Percentiles rank a stretch among this genome's conserved stretches.
phyloP scores from a whole-genome alignment of 768 basidiomycete genomes.

The Psilocybe cubensis region DNA sequence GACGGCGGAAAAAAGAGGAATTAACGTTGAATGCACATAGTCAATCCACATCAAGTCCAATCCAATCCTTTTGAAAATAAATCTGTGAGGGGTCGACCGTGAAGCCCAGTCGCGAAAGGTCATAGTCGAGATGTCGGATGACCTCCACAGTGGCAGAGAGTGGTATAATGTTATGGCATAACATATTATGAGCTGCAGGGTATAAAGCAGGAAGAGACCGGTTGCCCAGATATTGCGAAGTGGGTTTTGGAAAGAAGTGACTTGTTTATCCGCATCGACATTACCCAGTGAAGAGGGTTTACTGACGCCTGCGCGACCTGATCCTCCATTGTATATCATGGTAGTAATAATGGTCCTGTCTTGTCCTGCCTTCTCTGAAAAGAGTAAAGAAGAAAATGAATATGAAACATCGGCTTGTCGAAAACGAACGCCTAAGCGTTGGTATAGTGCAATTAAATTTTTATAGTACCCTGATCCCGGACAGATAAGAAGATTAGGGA shows the following conservation, averaged over 20 bases:
- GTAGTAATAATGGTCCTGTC: constrained; percentile 44
- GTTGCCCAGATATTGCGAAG: constrained; percentile 30
- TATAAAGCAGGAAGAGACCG: constrained; percentile 44
- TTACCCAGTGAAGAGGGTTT: constrained; percentile 43
- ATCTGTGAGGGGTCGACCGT: constrained; percentile 41
- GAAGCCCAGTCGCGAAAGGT: constrained; percentile 56
- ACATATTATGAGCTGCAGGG: constrained; percentile 45
- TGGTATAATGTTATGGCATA: constrained; percentile 47
- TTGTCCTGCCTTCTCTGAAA: constrained; percentile 14
- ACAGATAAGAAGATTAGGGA: background rate
- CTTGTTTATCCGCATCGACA: constrained; percentile 3
- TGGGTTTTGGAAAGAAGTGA: background rate
- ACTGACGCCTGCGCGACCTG: constrained; percentile 54
- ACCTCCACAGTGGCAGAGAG: constrained; percentile 46
- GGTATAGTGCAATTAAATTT: constrained; percentile 69
- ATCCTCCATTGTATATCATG: constrained; percentile 69
- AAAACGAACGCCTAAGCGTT: constrained; percentile 60
- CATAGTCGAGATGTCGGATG: constrained; percentile 29
- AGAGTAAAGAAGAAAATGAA: constrained; percentile 63
- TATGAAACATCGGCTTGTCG: constrained; percentile 64
- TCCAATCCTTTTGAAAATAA: constrained; percentile 43
- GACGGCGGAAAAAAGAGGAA: constrained; percentile 74
- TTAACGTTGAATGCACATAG: constrained; percentile 57
- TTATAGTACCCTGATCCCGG: constrained; percentile 64
- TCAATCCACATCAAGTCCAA: constrained; percentile 54